Percentiles rank a stretch among this genome's conserved stretches.
These are phyloP conservation scores for Coprinopsis marcescibilis DNA, from an alignment of 768 basidiomycete species.

Conservation along the genomic window DNA sequence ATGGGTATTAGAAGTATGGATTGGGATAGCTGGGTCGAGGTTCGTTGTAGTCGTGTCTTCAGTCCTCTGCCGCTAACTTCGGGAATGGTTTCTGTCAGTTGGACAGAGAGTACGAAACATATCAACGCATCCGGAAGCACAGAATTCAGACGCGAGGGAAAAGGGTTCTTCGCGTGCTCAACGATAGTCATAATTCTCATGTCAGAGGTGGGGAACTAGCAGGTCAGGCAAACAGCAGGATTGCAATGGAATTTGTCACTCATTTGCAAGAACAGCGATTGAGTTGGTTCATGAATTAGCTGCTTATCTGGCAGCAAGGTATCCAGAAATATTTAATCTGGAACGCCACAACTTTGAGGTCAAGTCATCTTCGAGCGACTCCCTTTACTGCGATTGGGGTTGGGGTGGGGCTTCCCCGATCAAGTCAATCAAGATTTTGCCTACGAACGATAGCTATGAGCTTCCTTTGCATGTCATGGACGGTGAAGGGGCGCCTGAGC, in stretches of 20 bases:
- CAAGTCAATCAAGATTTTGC: slow-evolving; percentile 44
- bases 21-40: slow-evolving; percentile 73
- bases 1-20: slow-evolving; percentile 66
- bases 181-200: slow-evolving; percentile 34
- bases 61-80: neutral
- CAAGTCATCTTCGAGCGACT: too few species aligned
- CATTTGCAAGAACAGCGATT: slow-evolving; percentile 34
- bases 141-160: slow-evolving; percentile 49
- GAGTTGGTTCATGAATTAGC: slow-evolving; percentile 66
- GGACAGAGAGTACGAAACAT: slow-evolving; percentile 49
- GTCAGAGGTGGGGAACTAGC: slow-evolving; percentile 33
- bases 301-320: slow-evolving; percentile 59
- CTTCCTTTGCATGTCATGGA: slow-evolving; percentile 37
- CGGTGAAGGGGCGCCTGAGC: slow-evolving; percentile 32
- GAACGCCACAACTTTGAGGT: too few species aligned
- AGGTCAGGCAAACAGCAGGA: slow-evolving; percentile 20
- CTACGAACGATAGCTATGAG: slow-evolving; percentile 43
- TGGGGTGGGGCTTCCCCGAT: slow-evolving; percentile 47
- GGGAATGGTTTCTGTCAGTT: slow-evolving; percentile 31
- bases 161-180: slow-evolving; percentile 42
- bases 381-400: slow-evolving; percentile 26
- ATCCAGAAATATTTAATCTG: slow-evolving; percentile 51
- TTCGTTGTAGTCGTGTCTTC: slow-evolving; percentile 20
- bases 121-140: slow-evolving; percentile 52
- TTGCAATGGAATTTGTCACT: too few species aligned